A percentile compares a stretch with the other conserved stretches of the same genome.
These are phyloP conservation scores for Coprinopsis sp. DNA, from an alignment of 768 basidiomycete species.

Conservation along the genomic window DNA sequence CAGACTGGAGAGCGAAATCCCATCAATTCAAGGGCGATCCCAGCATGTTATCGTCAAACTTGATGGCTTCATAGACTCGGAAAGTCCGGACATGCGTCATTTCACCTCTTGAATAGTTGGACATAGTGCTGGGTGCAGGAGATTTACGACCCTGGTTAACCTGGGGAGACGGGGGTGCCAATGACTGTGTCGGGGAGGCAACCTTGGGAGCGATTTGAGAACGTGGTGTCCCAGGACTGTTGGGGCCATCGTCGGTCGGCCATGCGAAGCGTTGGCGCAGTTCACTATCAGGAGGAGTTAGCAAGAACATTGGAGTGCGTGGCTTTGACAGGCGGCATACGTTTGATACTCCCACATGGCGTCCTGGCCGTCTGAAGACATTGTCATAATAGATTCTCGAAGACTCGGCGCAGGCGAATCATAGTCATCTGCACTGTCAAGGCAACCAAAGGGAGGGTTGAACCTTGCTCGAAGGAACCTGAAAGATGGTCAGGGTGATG, in stretches of 20 bases:
- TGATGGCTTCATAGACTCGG: constrained; percentile 48
- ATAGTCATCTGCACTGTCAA: constrained; percentile 14
- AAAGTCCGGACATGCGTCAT: constrained; percentile 51
- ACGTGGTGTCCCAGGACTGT: background rate
- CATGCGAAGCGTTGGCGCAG: constrained; percentile 22
- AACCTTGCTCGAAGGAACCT: constrained; percentile 65
- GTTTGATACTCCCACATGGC: constrained; percentile 29
- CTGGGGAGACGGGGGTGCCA: background rate
- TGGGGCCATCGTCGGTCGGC: constrained; percentile 12
- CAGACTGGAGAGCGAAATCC: background rate
- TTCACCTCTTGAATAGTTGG: constrained; percentile 28
- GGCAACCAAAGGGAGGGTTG: constrained; percentile 40
- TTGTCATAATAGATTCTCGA: constrained; percentile 22
- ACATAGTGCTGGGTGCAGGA: constrained; percentile 13
- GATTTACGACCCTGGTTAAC: background rate
- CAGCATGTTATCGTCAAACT: constrained; percentile 27
- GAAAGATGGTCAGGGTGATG: constrained; percentile 4
- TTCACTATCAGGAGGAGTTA: constrained; percentile 16
- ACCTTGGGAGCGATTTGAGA: constrained; percentile 9
- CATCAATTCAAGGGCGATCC: too few relatives aligned
- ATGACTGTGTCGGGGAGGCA: background rate
- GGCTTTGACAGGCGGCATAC: constrained; percentile 13
- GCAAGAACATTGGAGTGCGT: background rate
- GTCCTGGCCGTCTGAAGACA: constrained; percentile 23
- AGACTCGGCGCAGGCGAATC: constrained; percentile 16